A percentile compares a stretch with the other conserved stretches of the same genome.
phyloP scores from a whole-genome alignment of 208 protist species.

The Leptomonas seymouri region DNA sequence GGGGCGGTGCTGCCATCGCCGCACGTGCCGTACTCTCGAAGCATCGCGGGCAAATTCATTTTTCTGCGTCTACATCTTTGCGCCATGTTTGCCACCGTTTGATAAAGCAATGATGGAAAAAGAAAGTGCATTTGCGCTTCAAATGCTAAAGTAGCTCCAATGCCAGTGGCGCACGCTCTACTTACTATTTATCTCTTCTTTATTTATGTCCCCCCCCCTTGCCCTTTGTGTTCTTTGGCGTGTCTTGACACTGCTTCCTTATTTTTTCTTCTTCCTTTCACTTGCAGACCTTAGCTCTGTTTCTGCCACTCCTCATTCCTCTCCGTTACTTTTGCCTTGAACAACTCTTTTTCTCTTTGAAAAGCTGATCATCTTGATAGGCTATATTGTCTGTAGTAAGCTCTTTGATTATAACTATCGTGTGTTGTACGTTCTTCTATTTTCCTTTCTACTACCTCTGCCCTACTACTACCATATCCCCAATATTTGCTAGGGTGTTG shows the following conservation, averaged over 20 bases:
- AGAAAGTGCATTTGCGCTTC: too few relatives aligned
- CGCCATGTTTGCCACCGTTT: too few relatives aligned
- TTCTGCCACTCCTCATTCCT: neutral
- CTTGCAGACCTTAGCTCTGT: constrained; percentile 1
- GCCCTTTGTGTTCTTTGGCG: too few relatives aligned
- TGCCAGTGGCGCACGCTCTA: too few relatives aligned
- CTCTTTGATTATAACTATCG: neutral
- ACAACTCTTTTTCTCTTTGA: neutral
- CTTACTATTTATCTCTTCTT: too few relatives aligned
- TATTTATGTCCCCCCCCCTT: too few relatives aligned
- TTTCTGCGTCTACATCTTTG: neutral
- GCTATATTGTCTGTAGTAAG: neutral
- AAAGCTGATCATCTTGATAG: neutral
- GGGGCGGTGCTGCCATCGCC: too few relatives aligned
- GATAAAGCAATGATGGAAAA: neutral
- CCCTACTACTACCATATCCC: neutral
- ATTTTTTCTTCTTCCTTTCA: neutral
- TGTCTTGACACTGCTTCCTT: neutral
- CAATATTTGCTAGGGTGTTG: neutral
- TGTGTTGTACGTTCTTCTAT: neutral
- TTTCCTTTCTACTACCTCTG: neutral
- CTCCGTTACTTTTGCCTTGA: neutral
- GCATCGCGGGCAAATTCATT: neutral
- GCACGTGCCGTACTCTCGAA: too few relatives aligned
- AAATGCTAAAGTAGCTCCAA: too few relatives aligned